Evolutionary conservation across 805 yeast species (phyloP), one percentile per base, ranked within the genome.

Genomic region (Brettanomyces anomalus): DNA sequence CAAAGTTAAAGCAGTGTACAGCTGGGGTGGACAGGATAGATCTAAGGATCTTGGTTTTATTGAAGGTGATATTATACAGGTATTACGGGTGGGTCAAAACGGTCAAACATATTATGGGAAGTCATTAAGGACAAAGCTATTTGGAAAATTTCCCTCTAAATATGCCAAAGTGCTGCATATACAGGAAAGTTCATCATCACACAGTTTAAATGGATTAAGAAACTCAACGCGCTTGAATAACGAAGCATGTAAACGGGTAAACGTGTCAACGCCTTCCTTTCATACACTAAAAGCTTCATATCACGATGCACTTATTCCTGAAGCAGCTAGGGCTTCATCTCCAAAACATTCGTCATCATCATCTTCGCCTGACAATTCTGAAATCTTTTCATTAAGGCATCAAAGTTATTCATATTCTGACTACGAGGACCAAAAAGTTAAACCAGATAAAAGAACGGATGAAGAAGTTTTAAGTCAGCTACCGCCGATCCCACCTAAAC

Each of bases 61-160:
- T 17, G 97, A 93, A 64, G 95, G 94, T 40, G 97, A 93, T 57
- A 67, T 85, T 40, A 85, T 93, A 52, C 95, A 87, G 48, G 95
- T 93, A 4, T 40, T 50, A 3, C 74, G 79, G 41, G 71, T 78
- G 46, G 66, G 77, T 10, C 85, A 90, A 4, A 95, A 93, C 56
- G 96, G 95, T 16, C 80, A 80, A 54, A 87, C 95, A 94, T 88
- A 90, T 83, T 85, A 78, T 53, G 98, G 98, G 2, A 69, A 72
- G 47, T 71, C 90, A 43, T 66, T 79, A 49, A 71, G 97, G 56
- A 88, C 86, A 62, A 85, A 79, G 47, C 77, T 85, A 51, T 76
- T 78, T 33, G 98, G 98, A 0, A 70, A 77, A 38, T 93, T 93
- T 55, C 97, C 98, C 1, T 72, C 81, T 33, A 90, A 89, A 54